These are phyloP conservation scores for Wickerhamomyces strasburgensis DNA, from an alignment of 805 yeast genomes.

Conservation along the genomic window DNA sequence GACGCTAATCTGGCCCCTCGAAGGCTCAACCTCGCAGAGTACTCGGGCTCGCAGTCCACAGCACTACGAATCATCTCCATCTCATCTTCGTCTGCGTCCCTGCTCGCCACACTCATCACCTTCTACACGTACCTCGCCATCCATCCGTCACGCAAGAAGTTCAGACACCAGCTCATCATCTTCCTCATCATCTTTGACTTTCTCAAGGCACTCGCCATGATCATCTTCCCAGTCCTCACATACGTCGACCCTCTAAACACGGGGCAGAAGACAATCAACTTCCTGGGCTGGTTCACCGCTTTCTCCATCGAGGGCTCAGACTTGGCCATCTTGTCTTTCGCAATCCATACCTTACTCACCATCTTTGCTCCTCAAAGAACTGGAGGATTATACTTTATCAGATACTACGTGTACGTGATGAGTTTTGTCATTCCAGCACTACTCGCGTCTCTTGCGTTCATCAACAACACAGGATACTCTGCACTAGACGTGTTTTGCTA, in stretches of 20 bases:
- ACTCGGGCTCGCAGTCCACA: conserved; percentile 4
- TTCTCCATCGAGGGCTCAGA: conserved; percentile 83
- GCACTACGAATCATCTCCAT: conserved; percentile 35
- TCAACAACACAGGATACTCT: conserved; percentile 49
- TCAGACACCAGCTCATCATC: conserved; percentile 66
- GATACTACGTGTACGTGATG: conserved; percentile 53
- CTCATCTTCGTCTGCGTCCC: conserved; percentile 43
- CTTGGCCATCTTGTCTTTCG: conserved; percentile 74
- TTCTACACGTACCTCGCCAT: conserved; percentile 58
- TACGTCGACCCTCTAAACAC: conserved; percentile 43
- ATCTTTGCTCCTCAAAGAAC: conserved; percentile 59
- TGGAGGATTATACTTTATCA: conserved; percentile 64
- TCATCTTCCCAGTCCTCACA: conserved; percentile 64
- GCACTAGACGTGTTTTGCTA: conserved; percentile 75
- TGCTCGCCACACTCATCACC: conserved; percentile 51
- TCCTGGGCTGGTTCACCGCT: conserved; percentile 71
- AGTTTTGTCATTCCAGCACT: conserved; percentile 59
- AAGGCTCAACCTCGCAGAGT: conserved; percentile 8
- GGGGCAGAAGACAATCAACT: conserved; percentile 13
- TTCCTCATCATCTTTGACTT: conserved; percentile 70
- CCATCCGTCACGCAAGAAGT: conserved; percentile 57
- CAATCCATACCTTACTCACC: conserved; percentile 72
- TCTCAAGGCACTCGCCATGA: conserved; percentile 61
- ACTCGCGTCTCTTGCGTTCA: conserved; percentile 69
- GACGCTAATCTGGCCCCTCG: conserved; percentile 5